Evolutionary conservation across 768 basidiomycete genomes (phyloP).

Genomic region (Solioccasus polychromus): DNA sequence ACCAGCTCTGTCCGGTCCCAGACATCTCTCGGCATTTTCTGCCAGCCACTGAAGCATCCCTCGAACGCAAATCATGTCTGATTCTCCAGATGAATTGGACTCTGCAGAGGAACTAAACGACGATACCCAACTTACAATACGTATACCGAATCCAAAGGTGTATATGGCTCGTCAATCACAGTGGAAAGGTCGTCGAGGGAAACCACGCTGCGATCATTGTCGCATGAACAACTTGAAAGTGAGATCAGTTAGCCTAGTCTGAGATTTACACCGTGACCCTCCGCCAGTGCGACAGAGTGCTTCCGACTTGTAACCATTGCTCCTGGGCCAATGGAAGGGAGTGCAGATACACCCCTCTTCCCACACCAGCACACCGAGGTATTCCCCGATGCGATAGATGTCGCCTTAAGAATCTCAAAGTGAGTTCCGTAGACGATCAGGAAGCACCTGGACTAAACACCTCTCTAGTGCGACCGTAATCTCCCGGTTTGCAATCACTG

Average conservation of each 20-base stretch:
- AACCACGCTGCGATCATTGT: slow-evolving; percentile 73
- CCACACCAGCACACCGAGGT: slow-evolving; percentile 72
- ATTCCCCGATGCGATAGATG: slow-evolving; percentile 74
- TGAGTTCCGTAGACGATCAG: slow-evolving; percentile 27
- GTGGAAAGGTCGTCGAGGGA: slow-evolving; percentile 73
- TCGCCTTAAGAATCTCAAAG: slow-evolving; percentile 65
- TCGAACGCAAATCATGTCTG: slow-evolving; percentile 30
- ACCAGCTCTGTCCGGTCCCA: slow-evolving; percentile 1
- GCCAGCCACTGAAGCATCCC: slow-evolving; percentile 5
- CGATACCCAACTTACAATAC: slow-evolving; percentile 57
- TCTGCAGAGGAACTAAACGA: slow-evolving; percentile 40
- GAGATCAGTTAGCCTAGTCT: slow-evolving; percentile 22
- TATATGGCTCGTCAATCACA: slow-evolving; percentile 69
- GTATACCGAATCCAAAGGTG: slow-evolving; percentile 65
- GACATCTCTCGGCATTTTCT: slow-evolving; percentile 17
- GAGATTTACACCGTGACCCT: slow-evolving; percentile 11
- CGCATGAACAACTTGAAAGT: slow-evolving; percentile 72
- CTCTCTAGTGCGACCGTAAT: slow-evolving; percentile 63
- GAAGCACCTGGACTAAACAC: slow-evolving; percentile 1
- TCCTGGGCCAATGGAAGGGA: slow-evolving; percentile 61
- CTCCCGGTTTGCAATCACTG: slow-evolving; percentile 72
- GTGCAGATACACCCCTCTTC: slow-evolving; percentile 70
- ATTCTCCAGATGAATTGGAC: slow-evolving; percentile 38
- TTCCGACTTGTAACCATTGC: slow-evolving; percentile 71
- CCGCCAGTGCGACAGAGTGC: slow-evolving; percentile 63